Evolutionary conservation across 2,329 filamentous ascomycete genomes (phyloP).

Genomic region (Beauveria scarabaeidicola): DNA sequence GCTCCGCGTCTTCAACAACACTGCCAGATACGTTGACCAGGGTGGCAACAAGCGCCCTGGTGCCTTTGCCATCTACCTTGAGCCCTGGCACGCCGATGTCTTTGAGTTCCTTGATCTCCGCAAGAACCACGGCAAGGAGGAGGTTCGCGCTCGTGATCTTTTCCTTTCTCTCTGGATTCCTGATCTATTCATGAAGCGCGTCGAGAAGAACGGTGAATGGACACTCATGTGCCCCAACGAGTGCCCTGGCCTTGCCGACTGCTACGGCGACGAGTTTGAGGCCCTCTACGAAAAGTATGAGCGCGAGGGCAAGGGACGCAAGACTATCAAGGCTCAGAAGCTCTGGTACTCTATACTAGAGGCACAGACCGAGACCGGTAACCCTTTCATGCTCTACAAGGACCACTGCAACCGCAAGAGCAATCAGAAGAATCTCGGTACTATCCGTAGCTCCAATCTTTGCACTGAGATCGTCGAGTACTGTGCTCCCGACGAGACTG

Average conservation of each 20-base stretch:
- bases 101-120: conserved; percentile 96
- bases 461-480: conserved; percentile 99
- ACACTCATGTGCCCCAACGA: conserved; percentile 98
- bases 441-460: conserved; percentile 95
- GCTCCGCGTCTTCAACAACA: conserved; percentile 99
- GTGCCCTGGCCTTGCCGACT: conserved; percentile 87
- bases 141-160: conserved; percentile 90
- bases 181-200: conserved; percentile 99
- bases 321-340: conserved; percentile 95
- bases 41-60: conserved; percentile 98
- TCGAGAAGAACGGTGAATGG: conserved; percentile 94
- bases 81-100: conserved; percentile 97
- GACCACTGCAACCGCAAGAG: conserved; percentile 97
- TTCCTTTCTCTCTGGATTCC: conserved; percentile 98
- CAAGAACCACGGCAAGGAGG: conserved; percentile 99
- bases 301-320: conserved; percentile 74
- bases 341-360: conserved; percentile 98
- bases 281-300: conserved; percentile 92
- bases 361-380: conserved; percentile 96
- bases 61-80: conserved; percentile 96
- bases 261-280: conserved; percentile 96
- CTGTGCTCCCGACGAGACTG: conserved; percentile 93
- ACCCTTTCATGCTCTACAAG: conserved; percentile 99
- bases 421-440: conserved; percentile 99
- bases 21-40: conserved; percentile 95